A percentile compares a stretch with the other conserved stretches of the same genome.
These are phyloP conservation scores for Tricholoma bakamatsutake DNA, from an alignment of 768 basidiomycete genomes.

Conservation along the genomic window DNA sequence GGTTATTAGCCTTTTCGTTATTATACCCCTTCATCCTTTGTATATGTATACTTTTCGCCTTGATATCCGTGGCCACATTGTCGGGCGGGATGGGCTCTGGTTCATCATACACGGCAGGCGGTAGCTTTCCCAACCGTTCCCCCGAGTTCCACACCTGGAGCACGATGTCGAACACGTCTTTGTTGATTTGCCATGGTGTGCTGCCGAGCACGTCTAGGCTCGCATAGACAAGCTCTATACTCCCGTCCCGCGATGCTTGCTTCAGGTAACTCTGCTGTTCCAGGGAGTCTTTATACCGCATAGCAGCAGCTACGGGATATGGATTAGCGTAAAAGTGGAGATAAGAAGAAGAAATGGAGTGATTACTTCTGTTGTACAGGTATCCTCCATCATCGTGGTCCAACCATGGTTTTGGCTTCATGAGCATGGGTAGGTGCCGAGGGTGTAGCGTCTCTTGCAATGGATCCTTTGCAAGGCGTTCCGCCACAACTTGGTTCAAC, in stretches of 20 bases:
- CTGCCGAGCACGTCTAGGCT: slow-evolving; percentile 86
- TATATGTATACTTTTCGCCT: slow-evolving; percentile 47
- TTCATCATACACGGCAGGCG: slow-evolving; percentile 61
- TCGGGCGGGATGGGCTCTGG: slow-evolving; percentile 57
- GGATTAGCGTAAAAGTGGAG: slow-evolving; percentile 3
- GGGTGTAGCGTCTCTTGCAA: slow-evolving; percentile 76
- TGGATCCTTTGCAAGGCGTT: slow-evolving; percentile 70
- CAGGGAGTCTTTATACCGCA: slow-evolving; percentile 89
- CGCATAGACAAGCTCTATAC: slow-evolving; percentile 80
- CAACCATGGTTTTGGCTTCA: slow-evolving; percentile 86
- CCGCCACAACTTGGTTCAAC: slow-evolving; percentile 74
- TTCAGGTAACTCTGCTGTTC: slow-evolving; percentile 80
- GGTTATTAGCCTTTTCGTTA: slow-evolving; percentile 69
- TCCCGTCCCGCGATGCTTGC: slow-evolving; percentile 65
- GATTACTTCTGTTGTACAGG: slow-evolving; percentile 67
- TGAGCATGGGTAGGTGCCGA: slow-evolving; percentile 92
- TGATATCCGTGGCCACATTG: slow-evolving; percentile 42
- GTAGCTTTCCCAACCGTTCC: slow-evolving; percentile 75
- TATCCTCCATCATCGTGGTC: slow-evolving; percentile 77
- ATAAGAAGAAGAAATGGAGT: not conserved
- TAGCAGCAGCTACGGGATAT: slow-evolving; percentile 47
- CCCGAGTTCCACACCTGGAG: slow-evolving; percentile 85
- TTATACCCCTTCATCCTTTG: slow-evolving; percentile 48
- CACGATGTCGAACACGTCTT: slow-evolving; percentile 67
- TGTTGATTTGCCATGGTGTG: slow-evolving; percentile 90